Evolutionary conservation across 2,329 filamentous ascomycete genomes (phyloP).

Genomic region (Cercospora janseana): DNA sequence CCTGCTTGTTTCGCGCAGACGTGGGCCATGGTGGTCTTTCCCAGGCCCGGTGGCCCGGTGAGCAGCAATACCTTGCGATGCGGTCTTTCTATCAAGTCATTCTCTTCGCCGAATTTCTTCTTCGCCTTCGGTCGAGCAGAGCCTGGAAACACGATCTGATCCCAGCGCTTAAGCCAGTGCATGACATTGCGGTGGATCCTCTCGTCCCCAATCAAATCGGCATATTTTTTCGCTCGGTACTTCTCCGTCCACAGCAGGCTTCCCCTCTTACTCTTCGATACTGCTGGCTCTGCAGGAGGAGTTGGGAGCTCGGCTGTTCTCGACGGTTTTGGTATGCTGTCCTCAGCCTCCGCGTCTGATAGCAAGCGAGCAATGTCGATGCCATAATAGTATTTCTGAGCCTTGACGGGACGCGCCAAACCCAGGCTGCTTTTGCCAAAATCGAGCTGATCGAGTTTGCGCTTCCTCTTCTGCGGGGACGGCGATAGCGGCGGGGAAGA

Average conservation of each 20-base stretch:
- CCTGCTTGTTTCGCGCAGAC: slow-evolving; percentile 94
- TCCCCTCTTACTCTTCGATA: slow-evolving; percentile 31
- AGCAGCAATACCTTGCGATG: slow-evolving; percentile 87
- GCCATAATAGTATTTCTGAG: slow-evolving; percentile 79
- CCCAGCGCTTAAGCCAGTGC: slow-evolving; percentile 93
- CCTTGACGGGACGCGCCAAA: slow-evolving; percentile 54
- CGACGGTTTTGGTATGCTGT: slow-evolving; percentile 40
- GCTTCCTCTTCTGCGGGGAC: slow-evolving; percentile 34
- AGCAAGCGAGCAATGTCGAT: slow-evolving; percentile 86
- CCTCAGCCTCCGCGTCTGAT: slow-evolving; percentile 65
- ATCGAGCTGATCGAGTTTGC: slow-evolving; percentile 31
- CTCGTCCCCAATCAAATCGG: slow-evolving; percentile 92
- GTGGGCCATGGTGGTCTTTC: slow-evolving; percentile 94
- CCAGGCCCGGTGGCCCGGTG: slow-evolving; percentile 86
- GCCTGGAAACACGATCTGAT: slow-evolving; percentile 84
- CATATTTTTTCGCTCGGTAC: slow-evolving; percentile 87
- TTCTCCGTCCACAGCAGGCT: slow-evolving; percentile 92
- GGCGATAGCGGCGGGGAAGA: slow-evolving; percentile 55
- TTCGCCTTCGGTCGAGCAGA: slow-evolving; percentile 58
- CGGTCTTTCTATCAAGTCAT: slow-evolving; percentile 60
- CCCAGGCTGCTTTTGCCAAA: slow-evolving; percentile 31
- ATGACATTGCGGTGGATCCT: slow-evolving; percentile 86
- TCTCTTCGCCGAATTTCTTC: slow-evolving; percentile 44
- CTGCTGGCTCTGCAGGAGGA: slow-evolving; percentile 42
- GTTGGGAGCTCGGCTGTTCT: slow-evolving; percentile 31